phyloP scores from a whole-genome alignment of 176 grass and related monocot species.

The Cenchrus americanus region DNA sequence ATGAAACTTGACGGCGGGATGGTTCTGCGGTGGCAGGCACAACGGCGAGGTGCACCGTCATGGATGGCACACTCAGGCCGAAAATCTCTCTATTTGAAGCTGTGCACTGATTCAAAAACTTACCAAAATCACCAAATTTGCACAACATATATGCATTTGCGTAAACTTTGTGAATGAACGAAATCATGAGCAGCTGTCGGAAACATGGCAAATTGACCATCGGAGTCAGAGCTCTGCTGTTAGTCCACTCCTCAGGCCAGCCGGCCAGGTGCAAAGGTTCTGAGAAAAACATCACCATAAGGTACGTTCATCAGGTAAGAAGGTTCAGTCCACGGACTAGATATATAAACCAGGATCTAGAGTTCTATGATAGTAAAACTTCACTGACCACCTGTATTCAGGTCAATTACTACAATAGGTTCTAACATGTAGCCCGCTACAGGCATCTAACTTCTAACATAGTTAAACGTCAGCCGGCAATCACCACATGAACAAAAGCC shows the following conservation, averaged over 20 bases:
- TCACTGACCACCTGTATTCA: not conserved
- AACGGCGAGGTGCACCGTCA: too few species aligned
- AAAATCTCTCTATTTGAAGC: too few species aligned
- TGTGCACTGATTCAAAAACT: too few species aligned
- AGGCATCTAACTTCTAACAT: not conserved
- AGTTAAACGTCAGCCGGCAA: not conserved
- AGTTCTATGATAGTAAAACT: not conserved
- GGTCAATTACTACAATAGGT: not conserved
- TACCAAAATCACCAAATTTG: too few species aligned
- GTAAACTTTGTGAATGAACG: too few species aligned
- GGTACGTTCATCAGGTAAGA: not conserved
- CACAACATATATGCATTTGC: too few species aligned
- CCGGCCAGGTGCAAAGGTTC: too few species aligned
- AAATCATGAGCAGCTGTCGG: not conserved
- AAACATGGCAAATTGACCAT: too few species aligned
- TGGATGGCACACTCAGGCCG: too few species aligned
- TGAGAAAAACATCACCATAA: not conserved
- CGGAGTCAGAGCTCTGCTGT: not conserved
- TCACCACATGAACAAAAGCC: slow-evolving; percentile 31
- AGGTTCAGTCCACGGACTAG: not conserved
- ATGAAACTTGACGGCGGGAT: too few species aligned
- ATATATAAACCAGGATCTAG: not conserved
- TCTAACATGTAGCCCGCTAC: not conserved
- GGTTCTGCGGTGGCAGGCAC: too few species aligned
- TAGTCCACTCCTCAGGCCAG: too few species aligned